Evolutionary conservation across 2,329 filamentous ascomycete genomes (phyloP).

Genomic region (Chrysoporthe puriensis): DNA sequence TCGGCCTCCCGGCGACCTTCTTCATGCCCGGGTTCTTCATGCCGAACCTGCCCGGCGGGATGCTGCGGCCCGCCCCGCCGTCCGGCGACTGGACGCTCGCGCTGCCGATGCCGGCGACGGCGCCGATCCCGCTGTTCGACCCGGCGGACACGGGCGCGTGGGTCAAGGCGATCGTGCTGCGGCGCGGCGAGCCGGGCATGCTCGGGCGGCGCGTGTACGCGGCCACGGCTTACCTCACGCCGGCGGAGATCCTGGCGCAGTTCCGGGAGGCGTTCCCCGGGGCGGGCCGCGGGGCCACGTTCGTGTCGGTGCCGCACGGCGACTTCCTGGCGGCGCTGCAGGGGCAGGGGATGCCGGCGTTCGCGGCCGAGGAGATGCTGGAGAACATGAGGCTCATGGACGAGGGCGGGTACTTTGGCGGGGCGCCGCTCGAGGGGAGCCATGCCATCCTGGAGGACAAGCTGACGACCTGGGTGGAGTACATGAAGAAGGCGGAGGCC

Average conservation of each 20-base stretch:
- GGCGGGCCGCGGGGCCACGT: slow-evolving; percentile 43
- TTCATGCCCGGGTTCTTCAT: slow-evolving; percentile 59
- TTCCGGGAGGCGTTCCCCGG: slow-evolving; percentile 45
- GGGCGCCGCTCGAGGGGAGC: slow-evolving; percentile 45
- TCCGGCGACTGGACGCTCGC: slow-evolving; percentile 40
- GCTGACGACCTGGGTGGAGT: slow-evolving; percentile 48
- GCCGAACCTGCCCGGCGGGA: slow-evolving; percentile 48
- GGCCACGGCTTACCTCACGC: slow-evolving; percentile 47
- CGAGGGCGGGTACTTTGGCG: slow-evolving; percentile 57
- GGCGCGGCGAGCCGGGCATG: slow-evolving; percentile 37
- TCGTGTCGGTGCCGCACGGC: slow-evolving; percentile 42
- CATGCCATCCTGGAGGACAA: slow-evolving; percentile 42
- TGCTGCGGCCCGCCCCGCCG: slow-evolving; percentile 35
- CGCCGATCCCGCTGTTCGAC: slow-evolving; percentile 43
- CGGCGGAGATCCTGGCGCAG: slow-evolving; percentile 42
- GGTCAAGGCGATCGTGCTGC: slow-evolving; percentile 42
- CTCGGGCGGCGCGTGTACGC: slow-evolving; percentile 49
- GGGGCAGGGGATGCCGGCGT: slow-evolving; percentile 42
- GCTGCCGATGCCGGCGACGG: slow-evolving; percentile 37
- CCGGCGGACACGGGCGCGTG: slow-evolving; percentile 44
- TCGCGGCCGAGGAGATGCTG: slow-evolving; percentile 51
- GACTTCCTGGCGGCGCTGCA: slow-evolving; percentile 45
- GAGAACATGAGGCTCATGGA: slow-evolving; percentile 58
- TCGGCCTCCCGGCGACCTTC: slow-evolving; percentile 53
- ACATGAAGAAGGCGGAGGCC: slow-evolving; percentile 37